These are phyloP conservation scores for Spongospora subterranea DNA, from an alignment of 208 protist species.

Conservation along the genomic window DNA sequence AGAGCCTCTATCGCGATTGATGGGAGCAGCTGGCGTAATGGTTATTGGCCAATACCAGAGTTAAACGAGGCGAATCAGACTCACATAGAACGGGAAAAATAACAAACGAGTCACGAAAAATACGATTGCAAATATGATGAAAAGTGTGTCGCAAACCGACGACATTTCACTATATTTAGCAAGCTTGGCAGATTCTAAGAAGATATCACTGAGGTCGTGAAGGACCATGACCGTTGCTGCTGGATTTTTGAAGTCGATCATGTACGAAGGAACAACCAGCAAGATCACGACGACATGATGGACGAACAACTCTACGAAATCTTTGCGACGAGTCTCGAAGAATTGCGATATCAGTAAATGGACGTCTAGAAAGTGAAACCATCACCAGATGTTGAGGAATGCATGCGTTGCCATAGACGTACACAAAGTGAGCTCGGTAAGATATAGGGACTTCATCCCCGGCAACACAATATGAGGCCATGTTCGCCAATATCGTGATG, in stretches of 20 bases:
- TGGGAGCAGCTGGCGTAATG: not conserved
- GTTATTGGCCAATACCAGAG: not conserved
- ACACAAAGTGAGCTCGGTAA: constrained; percentile 33
- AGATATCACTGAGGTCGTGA: constrained; percentile 35
- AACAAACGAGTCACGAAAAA: not conserved
- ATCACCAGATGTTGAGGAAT: not conserved
- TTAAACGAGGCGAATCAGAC: not conserved
- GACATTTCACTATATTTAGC: not conserved
- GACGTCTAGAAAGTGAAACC: constrained; percentile 4
- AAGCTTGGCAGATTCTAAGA: constrained; percentile 38
- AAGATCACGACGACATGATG: constrained; percentile 29
- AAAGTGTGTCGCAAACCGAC: not conserved
- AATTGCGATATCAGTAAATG: constrained; percentile 6
- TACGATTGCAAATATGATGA: not conserved
- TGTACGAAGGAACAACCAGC: not conserved
- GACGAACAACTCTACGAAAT: constrained; percentile 43
- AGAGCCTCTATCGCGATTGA: constrained; percentile 24
- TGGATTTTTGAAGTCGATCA: not conserved
- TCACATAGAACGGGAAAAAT: constrained; percentile 4
- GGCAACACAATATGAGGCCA: not conserved
- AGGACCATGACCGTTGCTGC: not conserved
- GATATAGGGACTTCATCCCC: not conserved
- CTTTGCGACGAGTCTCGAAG: constrained; percentile 35
- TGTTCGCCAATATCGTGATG: not conserved
- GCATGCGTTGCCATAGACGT: not conserved